Evolutionary conservation across 2,329 filamentous ascomycete genomes (phyloP).

Genomic region (Penicillium sp.): DNA sequence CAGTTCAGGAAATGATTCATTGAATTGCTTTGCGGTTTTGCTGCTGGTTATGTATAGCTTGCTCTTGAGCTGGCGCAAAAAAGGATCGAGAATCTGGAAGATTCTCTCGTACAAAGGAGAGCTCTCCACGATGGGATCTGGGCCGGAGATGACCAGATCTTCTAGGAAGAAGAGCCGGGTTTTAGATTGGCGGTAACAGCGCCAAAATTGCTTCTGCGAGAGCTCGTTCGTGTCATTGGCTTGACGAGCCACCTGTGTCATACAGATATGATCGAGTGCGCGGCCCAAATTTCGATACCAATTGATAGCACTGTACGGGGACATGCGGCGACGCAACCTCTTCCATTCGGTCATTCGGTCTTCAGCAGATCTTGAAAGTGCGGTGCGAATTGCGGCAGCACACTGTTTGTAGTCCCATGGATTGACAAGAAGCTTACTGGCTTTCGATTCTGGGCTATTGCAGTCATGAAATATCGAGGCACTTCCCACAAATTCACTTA

Average conservation of each 20-base stretch:
- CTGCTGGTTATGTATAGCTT: conserved; percentile 89
- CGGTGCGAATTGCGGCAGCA: conserved; percentile 78
- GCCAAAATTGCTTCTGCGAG: too few relatives aligned
- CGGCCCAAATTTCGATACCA: conserved; percentile 76
- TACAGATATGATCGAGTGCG: conserved; percentile 71
- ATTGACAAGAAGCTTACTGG: conserved; percentile 80
- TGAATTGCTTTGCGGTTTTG: conserved; percentile 76
- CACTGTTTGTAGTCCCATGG: conserved; percentile 92
- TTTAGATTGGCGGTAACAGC: conserved; percentile 54
- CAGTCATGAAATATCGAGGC: conserved; percentile 77
- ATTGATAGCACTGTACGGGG: conserved; percentile 75
- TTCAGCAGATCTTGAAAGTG: conserved; percentile 75
- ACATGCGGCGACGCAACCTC: conserved; percentile 70
- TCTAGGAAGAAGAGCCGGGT: conserved; percentile 84
- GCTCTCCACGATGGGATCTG: conserved; percentile 57
- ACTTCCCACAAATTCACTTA: conserved; percentile 93
- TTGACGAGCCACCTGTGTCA: too few relatives aligned
- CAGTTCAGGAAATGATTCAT: conserved; percentile 75
- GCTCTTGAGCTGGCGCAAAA: conserved; percentile 76
- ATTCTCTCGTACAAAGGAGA: conserved; percentile 74
- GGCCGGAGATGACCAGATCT: conserved; percentile 83
- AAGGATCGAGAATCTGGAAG: conserved; percentile 73
- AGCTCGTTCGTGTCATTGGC: too few relatives aligned
- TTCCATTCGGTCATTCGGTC: conserved; percentile 76
- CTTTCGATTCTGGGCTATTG: conserved; percentile 78